Conservation (phyloP, 148 eudicot genomes). For the Silene latifolia region DNA sequence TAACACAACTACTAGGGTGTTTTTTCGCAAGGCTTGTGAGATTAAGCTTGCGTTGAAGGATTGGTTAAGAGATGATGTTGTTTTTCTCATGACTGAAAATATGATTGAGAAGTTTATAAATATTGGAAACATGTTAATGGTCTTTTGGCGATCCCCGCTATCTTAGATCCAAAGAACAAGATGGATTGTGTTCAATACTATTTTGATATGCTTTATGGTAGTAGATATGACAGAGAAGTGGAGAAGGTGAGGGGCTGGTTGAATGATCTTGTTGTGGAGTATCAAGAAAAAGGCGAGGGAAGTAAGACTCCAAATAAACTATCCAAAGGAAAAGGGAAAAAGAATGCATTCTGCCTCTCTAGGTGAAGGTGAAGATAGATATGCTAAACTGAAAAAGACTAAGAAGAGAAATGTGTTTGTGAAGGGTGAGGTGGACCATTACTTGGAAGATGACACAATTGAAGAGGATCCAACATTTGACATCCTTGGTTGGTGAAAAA, state of each 20-base stretch:
- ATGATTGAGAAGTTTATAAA: not conserved
- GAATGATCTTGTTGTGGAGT: too few relatives aligned
- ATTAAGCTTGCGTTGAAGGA: too few relatives aligned
- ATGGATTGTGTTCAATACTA: not conserved
- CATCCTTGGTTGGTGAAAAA: not conserved
- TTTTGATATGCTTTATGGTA: not conserved
- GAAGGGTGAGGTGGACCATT: not conserved
- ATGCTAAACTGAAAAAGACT: not conserved
- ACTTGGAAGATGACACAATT: not conserved
- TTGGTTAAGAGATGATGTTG: too few relatives aligned
- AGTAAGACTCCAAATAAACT: too few relatives aligned
- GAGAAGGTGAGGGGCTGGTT: too few relatives aligned
- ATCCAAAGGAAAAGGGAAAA: too few relatives aligned
- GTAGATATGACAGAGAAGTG: not conserved
- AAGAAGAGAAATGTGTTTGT: constrained; percentile 9
- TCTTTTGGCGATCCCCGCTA: not conserved
- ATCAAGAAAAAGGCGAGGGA: too few relatives aligned
- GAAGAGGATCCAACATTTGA: not conserved
- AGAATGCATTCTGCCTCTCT: not conserved
- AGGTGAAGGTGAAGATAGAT: not conserved
- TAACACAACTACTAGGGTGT: too few relatives aligned
- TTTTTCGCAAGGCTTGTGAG: too few relatives aligned
- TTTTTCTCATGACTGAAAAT: not conserved
- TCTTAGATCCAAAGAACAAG: not conserved
- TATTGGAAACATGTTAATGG: not conserved